These are phyloP conservation scores for Trichoderma gamsii DNA, from an alignment of 495 filamentous ascomycete species.

Conservation along the genomic window DNA sequence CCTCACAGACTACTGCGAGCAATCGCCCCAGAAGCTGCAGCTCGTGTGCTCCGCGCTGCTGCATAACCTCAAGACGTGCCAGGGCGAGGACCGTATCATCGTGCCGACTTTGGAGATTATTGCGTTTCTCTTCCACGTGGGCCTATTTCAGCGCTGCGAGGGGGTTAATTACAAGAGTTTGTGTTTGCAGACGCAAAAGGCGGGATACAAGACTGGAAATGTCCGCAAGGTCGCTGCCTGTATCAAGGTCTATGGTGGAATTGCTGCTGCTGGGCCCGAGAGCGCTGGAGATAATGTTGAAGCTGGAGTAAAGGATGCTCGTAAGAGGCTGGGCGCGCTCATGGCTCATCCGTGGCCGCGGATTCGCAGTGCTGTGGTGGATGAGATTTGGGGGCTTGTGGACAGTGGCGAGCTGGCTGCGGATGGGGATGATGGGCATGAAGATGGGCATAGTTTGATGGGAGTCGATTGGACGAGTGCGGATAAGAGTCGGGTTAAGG, in stretches of 20 bases:
- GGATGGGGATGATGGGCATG: constrained; percentile 14
- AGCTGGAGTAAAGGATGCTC: constrained; percentile 29
- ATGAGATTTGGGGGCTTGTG: constrained; percentile 41
- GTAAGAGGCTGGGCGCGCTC: constrained; percentile 38
- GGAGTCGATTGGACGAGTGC: constrained; percentile 39
- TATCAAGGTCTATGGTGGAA: constrained; percentile 65
- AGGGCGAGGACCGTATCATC: constrained; percentile 59
- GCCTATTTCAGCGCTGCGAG: constrained; percentile 29
- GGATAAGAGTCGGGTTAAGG: constrained; percentile 30
- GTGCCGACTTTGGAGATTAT: constrained; percentile 70
- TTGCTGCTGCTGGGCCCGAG: constrained; percentile 32
- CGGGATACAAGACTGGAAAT: constrained; percentile 75
- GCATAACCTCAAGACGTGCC: constrained; percentile 31
- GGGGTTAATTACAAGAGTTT: constrained; percentile 43
- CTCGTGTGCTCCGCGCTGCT: constrained; percentile 31
- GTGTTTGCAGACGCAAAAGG: constrained; percentile 64
- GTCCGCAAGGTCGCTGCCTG: constrained; percentile 73
- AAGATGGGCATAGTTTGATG: constrained; percentile 26
- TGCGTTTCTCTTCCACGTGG: constrained; percentile 64
- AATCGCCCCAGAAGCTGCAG: constrained; percentile 26
- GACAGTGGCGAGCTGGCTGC: constrained; percentile 13
- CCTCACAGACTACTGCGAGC: constrained; percentile 47
- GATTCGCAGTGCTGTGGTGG: constrained; percentile 37
- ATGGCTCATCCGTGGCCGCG: constrained; percentile 45
- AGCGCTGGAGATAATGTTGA: constrained; percentile 13